Conservation (phyloP, 108 stramenopile genomes). For the Pelagomonas calceolata region DNA sequence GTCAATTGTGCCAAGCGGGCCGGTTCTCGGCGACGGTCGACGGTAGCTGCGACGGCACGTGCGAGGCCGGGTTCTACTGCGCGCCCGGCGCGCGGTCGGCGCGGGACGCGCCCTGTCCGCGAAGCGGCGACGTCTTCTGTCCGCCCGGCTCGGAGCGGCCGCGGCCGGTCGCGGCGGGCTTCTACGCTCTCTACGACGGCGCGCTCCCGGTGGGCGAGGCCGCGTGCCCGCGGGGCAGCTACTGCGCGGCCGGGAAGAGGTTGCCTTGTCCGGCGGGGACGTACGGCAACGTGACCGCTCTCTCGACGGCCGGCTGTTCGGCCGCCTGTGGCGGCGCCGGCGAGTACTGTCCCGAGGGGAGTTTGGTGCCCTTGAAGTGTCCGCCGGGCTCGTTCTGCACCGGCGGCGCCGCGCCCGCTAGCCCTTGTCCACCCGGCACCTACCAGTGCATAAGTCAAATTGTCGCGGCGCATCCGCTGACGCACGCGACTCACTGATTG, state of each 20-base stretch:
- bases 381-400: conserved; percentile 14
- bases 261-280: conserved; percentile 17
- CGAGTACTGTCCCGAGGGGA: neutral
- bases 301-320: conserved; percentile 17
- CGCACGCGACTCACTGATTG: no score
- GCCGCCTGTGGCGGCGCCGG: conserved; percentile 22
- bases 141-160: neutral
- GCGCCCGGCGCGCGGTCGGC: conserved; percentile 28
- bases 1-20: conserved; percentile 8
- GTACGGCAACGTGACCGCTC: conserved; percentile 5
- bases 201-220: neutral
- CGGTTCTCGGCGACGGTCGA: neutral
- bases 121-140: conserved; percentile 25
- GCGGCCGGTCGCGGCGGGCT: neutral
- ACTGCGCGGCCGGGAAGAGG: conserved; percentile 11
- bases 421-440: conserved; percentile 5
- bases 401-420: neutral
- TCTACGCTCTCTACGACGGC: neutral
- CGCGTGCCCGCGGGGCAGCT: conserved; percentile 13
- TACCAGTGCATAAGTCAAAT: neutral
- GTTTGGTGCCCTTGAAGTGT: conserved; percentile 4
- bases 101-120: conserved; percentile 15
- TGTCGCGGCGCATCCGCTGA: no score
- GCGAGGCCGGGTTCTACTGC: conserved; percentile 45
- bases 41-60: conserved; percentile 13